Base-by-base conservation (phyloP, 805 yeast species). In the Wickerhamomyces alni region DNA sequence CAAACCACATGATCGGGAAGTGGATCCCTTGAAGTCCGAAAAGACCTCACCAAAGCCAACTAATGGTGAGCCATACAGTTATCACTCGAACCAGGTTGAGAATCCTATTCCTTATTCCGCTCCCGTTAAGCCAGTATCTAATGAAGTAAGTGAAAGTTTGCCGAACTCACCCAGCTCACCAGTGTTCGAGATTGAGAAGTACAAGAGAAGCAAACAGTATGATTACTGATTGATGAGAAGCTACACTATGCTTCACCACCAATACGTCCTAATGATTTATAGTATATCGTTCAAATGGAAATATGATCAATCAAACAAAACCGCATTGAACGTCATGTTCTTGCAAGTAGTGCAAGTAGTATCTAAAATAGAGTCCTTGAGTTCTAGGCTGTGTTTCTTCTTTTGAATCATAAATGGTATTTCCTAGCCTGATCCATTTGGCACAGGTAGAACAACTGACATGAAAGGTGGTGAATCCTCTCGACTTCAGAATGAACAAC, bases 171-270 rank as follows among this genome's bases (percentile, higher is more conserved):
- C 10, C 5, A 26, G 17, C 4, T 4, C 11, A 18, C 28, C 39
- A 26, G 39, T 37, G 11, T 52, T 50, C 33, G 53, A 52, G 21
- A 51, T 50, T 24, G 51, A 43, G 15, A 53, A 51, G 24, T 53
- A 48, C 38, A 53, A 51, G 33, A 48, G 56, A 43, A 48, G 55
- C 30, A 53, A 47, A 55, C 45, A 42, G 13, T 32, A 39, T 21
- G 45, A 44, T 15, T 41, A 32, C 25, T 17, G 16, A 24, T 25
- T 13, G n/a, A n/a, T n/a, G n/a, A n/a, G n/a, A n/a, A n/a, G n/a
- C n/a, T n/a, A n/a, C n/a, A n/a, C n/a, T n/a, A n/a, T n/a, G n/a
- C n/a, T n/a, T n/a, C n/a, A n/a, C n/a, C n/a, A n/a, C n/a, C n/a
- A n/a, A n/a, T n/a, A n/a, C n/a, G n/a, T n/a, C n/a, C n/a, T n/a